Evolutionary conservation across 768 basidiomycete genomes (phyloP).

Genomic region (Lactarius indigo): DNA sequence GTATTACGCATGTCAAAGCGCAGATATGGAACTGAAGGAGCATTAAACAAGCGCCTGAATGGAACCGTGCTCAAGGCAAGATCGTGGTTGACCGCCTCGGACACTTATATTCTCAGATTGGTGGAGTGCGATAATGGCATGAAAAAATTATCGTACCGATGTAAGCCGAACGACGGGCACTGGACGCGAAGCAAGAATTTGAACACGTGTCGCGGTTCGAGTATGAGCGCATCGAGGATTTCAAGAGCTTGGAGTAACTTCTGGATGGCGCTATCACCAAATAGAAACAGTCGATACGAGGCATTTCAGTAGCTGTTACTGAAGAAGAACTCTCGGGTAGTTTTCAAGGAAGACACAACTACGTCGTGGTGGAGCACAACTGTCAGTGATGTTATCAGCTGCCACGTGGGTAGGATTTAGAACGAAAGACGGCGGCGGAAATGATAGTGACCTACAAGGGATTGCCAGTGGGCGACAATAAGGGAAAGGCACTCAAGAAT

Average conservation of each 20-base stretch:
- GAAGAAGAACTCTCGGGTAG: constrained; percentile 23
- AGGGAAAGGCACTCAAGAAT: too few species aligned
- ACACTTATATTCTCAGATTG: constrained; percentile 72
- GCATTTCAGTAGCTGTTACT: constrained; percentile 23
- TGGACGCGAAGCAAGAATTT: constrained; percentile 84
- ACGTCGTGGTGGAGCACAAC: constrained; percentile 3
- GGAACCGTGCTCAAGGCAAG: constrained; percentile 74
- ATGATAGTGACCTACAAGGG: too few species aligned
- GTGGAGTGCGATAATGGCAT: constrained; percentile 52
- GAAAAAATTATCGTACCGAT: not conserved
- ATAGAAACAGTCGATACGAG: constrained; percentile 64
- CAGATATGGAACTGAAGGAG: constrained; percentile 70
- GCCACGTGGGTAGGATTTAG: too few species aligned
- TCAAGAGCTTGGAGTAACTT: constrained; percentile 82
- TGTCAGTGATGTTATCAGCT: not conserved
- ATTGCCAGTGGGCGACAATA: too few species aligned
- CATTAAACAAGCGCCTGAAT: constrained; percentile 75
- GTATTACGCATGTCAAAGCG: constrained; percentile 75
- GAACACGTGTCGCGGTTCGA: constrained; percentile 90
- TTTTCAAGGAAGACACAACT: constrained; percentile 1
- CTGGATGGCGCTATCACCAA: constrained; percentile 81
- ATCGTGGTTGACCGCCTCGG: constrained; percentile 66
- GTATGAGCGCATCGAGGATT: constrained; percentile 89
- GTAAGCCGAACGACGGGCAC: constrained; percentile 79
- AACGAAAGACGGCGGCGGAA: too few species aligned